A percentile compares a stretch with the other conserved stretches of the same genome.
Evolutionary conservation across 352 stramenopile species (phyloP).

Genomic region (Pythium periplocum): DNA sequence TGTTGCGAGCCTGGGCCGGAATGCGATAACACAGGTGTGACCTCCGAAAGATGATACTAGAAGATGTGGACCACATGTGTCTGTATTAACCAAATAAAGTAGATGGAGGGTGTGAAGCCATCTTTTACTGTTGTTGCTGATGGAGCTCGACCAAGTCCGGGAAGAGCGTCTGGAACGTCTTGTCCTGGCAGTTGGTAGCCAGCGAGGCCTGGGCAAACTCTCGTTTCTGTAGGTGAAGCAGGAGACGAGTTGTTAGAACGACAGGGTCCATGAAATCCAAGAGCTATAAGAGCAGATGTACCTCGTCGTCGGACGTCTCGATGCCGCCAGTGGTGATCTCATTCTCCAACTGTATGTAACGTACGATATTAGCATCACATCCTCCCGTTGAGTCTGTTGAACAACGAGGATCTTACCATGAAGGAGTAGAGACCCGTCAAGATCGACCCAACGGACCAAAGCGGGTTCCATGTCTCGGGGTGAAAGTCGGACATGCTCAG

Average conservation of each 20-base stretch:
- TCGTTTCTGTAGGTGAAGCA: constrained; percentile 42
- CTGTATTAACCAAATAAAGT: neutral
- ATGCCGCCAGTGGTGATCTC: constrained; percentile 87
- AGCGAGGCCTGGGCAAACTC: constrained; percentile 64
- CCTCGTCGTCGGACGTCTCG: constrained; percentile 66
- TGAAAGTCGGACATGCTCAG: constrained; percentile 95
- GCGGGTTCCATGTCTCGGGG: constrained; percentile 94
- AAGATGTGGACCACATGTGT: constrained; percentile 4
- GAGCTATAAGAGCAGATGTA: constrained; percentile 6
- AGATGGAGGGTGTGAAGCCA: neutral
- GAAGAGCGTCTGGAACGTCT: constrained; percentile 82
- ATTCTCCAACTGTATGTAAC: constrained; percentile 38
- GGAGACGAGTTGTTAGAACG: neutral
- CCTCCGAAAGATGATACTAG: neutral
- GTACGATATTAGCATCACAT: neutral
- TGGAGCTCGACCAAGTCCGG: constrained; percentile 74
- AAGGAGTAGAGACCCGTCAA: constrained; percentile 94
- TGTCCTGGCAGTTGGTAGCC: constrained; percentile 72
- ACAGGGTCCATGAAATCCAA: neutral
- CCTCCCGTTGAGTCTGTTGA: too few relatives aligned
- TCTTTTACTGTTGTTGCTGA: constrained; percentile 3
- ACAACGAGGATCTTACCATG: constrained; percentile 49
- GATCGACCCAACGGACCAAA: constrained; percentile 94
- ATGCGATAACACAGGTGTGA: too few relatives aligned
- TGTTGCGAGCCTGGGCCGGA: too few relatives aligned